These are phyloP conservation scores for Chimonanthus praecox DNA, from an alignment of 164 flowering plant genomes.

Conservation along the genomic window DNA sequence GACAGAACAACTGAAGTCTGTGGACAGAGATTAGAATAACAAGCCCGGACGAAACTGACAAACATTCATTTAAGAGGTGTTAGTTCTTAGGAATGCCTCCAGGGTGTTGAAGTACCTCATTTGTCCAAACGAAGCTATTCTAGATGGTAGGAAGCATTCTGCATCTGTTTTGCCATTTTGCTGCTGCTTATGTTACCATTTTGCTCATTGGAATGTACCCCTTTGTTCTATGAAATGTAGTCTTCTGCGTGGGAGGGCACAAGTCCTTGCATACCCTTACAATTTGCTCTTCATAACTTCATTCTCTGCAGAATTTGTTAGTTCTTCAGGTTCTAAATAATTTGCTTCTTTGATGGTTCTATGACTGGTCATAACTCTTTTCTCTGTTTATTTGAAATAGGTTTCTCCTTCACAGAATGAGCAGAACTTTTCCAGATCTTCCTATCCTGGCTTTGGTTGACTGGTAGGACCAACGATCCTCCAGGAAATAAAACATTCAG, in stretches of 20 bases:
- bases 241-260: not conserved
- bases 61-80: too few relatives aligned
- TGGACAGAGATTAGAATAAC: too few relatives aligned
- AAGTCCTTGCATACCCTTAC: not conserved
- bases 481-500: not conserved
- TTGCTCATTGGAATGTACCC: not conserved
- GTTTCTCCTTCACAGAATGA: slow-evolving; percentile 77
- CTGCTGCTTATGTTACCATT: too few relatives aligned
- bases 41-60: too few relatives aligned
- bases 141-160: too few relatives aligned
- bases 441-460: slow-evolving; percentile 84
- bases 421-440: slow-evolving; percentile 57
- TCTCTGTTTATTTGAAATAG: slow-evolving; percentile 26
- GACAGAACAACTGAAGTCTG: too few relatives aligned
- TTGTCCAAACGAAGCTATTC: too few relatives aligned
- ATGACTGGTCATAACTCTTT: not conserved
- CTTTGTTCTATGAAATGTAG: not conserved
- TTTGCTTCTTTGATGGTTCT: not conserved
- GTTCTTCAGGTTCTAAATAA: not conserved
- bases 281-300: not conserved
- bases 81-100: too few relatives aligned
- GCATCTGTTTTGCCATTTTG: too few relatives aligned
- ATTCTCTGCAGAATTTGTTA: not conserved
- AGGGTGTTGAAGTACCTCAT: too few relatives aligned
- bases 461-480: slow-evolving; percentile 44